phyloP scores from a whole-genome alignment of 352 stramenopile species.

The Globisporangium mamillatum region DNA sequence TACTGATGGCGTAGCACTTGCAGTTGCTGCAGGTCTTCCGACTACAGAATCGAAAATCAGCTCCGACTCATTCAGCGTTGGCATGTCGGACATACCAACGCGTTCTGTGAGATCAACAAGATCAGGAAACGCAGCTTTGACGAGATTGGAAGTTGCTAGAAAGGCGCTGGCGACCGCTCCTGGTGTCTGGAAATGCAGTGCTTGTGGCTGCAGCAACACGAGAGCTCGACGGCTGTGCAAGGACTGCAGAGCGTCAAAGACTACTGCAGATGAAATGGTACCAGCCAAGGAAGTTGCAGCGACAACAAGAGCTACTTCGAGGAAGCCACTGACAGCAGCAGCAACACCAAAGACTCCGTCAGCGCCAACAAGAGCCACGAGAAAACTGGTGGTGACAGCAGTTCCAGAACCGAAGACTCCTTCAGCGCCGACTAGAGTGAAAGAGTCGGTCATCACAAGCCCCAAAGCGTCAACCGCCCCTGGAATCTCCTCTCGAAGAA shows the following conservation, averaged over 20 bases:
- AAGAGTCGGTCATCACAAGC: not conserved
- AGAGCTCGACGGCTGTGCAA: constrained; percentile 44
- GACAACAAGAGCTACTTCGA: not conserved
- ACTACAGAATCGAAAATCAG: constrained; percentile 3
- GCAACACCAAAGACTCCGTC: constrained; percentile 5
- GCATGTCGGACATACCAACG: not conserved
- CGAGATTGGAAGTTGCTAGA: not conserved
- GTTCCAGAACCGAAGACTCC: constrained; percentile 1
- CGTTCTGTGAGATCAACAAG: not conserved
- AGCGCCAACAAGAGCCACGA: not conserved
- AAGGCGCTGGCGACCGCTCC: not conserved
- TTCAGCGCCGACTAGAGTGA: constrained; percentile 2
- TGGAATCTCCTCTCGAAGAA: constrained; percentile 9
- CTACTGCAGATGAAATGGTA: constrained; percentile 6
- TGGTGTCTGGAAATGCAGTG: constrained; percentile 50
- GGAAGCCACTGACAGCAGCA: not conserved
- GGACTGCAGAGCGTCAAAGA: constrained; percentile 35
- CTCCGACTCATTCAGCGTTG: constrained; percentile 19
- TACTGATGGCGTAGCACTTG: not conserved
- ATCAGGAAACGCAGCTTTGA: constrained; percentile 20
- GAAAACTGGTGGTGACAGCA: not conserved
- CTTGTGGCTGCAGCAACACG: constrained; percentile 51
- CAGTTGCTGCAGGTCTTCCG: not conserved
- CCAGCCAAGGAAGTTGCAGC: not conserved
- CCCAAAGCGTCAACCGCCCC: not conserved